Base-by-base conservation (phyloP, 2,329 filamentous ascomycete species). In the Ascochyta pisi region DNA sequence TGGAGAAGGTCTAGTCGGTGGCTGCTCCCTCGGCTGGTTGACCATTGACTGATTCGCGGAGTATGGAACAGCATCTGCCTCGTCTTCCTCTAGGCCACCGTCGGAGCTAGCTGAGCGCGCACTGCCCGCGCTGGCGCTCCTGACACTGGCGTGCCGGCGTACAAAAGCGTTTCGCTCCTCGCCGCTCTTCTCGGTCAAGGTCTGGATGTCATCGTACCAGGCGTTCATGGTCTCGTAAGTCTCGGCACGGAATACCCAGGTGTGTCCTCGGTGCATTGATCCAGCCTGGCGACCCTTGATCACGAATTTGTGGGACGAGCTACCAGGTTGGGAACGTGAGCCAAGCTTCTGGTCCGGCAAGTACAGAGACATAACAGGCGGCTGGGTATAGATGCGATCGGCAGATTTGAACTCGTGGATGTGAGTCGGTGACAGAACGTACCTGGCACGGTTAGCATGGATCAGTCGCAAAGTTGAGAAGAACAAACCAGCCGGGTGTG, bases 391-490 rank as follows among this genome's bases (percentile, higher is more conserved):
- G 61, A 88, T 89, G 74, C 94, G 93, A 78, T 98, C 94, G 64
- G 92, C 92, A n/a, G 92, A 96, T 76, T 96, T 97, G 84, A 98
- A 99, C 78, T 99, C 95, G 79, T 99, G 95, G 22, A 99, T 84
- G 77, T 99, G 95, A 52, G 95, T 98, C 15, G 95, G 91, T 66
- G 95, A 96, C 65, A 99, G 82, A 43, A 98, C 92, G 76, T 97
- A 97, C 91, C 91, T 95, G 55, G 0, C 7, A 34, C 42, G 16
- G 49, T 66, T 50, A 69, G 65, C 42, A 10, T 31, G 4, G 4
- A 15, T 24, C 26, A 7, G 13, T 27, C 4, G 12, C 16, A 19
- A 2, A 24, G 40, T 26, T 10, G 5, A 10, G 3, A 3, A 12
- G 15, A 37, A 80, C 88, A 78, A 81, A 94, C 93, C 94, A 98